phyloP scores from a whole-genome alignment of 2,329 filamentous ascomycete genomes.

The Pseudogymnoascus sp. region DNA sequence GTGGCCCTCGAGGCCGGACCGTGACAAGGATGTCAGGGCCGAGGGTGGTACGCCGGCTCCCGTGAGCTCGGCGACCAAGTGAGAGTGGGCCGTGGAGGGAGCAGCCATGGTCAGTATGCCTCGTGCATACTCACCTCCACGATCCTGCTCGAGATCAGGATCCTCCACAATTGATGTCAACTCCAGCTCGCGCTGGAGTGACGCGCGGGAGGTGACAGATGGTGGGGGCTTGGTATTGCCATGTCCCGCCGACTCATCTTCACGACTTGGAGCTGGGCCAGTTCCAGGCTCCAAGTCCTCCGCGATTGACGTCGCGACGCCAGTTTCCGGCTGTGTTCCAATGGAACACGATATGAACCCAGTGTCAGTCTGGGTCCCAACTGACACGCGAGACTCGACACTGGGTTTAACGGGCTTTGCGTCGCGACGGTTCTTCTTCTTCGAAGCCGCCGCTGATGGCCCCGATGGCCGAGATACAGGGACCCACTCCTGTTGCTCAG shows the following conservation, averaged over 20 bases:
- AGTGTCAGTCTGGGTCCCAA: not conserved
- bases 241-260: not conserved
- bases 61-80: not conserved
- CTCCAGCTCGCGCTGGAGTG: slow-evolving; percentile 5
- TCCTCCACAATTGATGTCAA: slow-evolving; percentile 8
- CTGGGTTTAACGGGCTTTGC: not conserved
- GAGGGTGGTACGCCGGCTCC: slow-evolving; percentile 1
- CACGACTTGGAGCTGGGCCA: not conserved
- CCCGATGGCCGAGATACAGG: not conserved
- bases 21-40: slow-evolving; percentile 2
- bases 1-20: not conserved
- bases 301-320: slow-evolving; percentile 1
- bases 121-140: not conserved
- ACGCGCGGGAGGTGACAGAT: slow-evolving; percentile 4
- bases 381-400: not conserved
- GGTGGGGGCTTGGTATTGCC: not conserved
- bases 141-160: not conserved
- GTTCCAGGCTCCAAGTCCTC: not conserved
- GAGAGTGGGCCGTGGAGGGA: not conserved
- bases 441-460: not conserved
- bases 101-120: slow-evolving; percentile 5
- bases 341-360: not conserved
- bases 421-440: not conserved
- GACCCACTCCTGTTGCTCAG: not conserved
- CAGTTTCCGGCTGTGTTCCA: not conserved